A percentile compares a stretch with the other conserved stretches of the same genome.
phyloP scores from a whole-genome alignment of 179 eudicot species.

The Drosera spatulata region DNA sequence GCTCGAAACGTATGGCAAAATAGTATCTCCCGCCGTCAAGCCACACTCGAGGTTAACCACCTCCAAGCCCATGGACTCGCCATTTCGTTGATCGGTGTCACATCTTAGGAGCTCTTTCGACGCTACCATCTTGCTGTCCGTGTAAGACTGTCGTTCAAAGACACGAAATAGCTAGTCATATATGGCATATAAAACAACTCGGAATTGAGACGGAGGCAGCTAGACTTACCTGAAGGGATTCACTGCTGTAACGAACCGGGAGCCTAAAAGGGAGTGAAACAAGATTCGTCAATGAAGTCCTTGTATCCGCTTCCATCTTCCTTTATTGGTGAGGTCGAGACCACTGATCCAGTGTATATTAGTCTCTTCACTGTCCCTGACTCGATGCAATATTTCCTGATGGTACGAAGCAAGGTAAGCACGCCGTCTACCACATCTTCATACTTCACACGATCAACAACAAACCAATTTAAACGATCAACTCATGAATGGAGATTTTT shows the following conservation, averaged over 20 bases:
- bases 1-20: slow-evolving; percentile 7
- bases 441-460: slow-evolving; percentile 12
- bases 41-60: slow-evolving; percentile 14
- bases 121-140: no score
- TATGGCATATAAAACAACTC: no score
- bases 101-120: no score
- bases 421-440: slow-evolving; percentile 35
- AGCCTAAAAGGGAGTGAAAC: slow-evolving; percentile 43
- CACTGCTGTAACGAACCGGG: slow-evolving; percentile 8
- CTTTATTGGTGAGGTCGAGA: slow-evolving; percentile 37
- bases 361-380: slow-evolving; percentile 40
- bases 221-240: slow-evolving; percentile 10
- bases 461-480: no score
- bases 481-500: no score
- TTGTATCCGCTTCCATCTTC: slow-evolving; percentile 25
- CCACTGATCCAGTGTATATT: slow-evolving; percentile 34
- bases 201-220: no score
- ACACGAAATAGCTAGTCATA: no score
- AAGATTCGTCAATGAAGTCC: slow-evolving; percentile 29
- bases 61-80: no score
- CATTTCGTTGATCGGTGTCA: no score
- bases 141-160: no score
- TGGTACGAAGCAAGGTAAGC: slow-evolving; percentile 24
- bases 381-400: slow-evolving; percentile 24
- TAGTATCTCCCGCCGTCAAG: slow-evolving; percentile 43